phyloP scores from a whole-genome alignment of 176 grass and related monocot genomes.

The Aegilops umbellulata region DNA sequence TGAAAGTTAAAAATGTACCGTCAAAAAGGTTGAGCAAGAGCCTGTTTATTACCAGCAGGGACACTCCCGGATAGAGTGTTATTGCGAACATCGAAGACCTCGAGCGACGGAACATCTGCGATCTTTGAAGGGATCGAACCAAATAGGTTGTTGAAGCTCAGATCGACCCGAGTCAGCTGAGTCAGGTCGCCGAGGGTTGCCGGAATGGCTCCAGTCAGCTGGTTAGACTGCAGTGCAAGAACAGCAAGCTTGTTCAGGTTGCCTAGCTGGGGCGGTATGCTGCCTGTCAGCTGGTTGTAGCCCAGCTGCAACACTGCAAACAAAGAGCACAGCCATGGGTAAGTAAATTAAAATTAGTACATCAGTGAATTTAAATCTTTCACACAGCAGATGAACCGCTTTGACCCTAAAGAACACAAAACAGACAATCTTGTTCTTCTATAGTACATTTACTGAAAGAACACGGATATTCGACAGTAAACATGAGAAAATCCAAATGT shows the following conservation, averaged over 20 bases:
- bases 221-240: conserved; percentile 83
- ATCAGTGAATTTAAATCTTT: not conserved
- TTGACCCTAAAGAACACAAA: not conserved
- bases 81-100: conserved; percentile 78
- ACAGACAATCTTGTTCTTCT: not conserved
- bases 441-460: not conserved
- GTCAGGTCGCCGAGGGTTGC: conserved; percentile 69
- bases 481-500: not conserved
- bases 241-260: conserved; percentile 71
- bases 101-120: conserved; percentile 53
- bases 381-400: not conserved
- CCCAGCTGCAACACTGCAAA: conserved; percentile 87
- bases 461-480: not conserved
- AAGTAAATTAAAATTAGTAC: not conserved
- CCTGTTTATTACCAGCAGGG: conserved; percentile 52
- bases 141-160: conserved; percentile 88
- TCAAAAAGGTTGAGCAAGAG: not conserved
- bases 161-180: conserved; percentile 65
- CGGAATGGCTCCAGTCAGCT: conserved; percentile 83
- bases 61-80: conserved; percentile 81
- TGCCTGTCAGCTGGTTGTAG: conserved; percentile 81
- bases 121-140: conserved; percentile 83
- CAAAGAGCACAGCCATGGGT: not conserved
- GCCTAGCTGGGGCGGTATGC: conserved; percentile 66
- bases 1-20: not conserved